A percentile compares a stretch with the other conserved stretches of the same genome.
phyloP scores from a whole-genome alignment of 2,329 filamentous ascomycete genomes.

The Colletotrichum endophyticum region DNA sequence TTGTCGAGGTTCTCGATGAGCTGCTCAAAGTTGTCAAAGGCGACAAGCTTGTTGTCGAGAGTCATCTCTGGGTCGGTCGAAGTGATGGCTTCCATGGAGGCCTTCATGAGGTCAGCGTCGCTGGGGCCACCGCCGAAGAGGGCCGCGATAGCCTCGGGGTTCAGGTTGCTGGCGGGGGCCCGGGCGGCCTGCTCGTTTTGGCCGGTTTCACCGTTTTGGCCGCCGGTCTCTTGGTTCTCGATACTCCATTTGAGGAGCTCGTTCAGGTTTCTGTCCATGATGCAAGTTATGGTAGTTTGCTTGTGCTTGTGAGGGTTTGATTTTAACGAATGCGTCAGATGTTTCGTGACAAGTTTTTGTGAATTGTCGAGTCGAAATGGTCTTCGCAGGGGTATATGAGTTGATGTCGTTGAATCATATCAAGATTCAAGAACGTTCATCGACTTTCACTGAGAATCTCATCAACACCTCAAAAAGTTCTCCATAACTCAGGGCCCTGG shows the following conservation, averaged over 20 bases:
- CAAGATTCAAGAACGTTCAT: slow-evolving; percentile 17
- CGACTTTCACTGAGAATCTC: slow-evolving; percentile 13
- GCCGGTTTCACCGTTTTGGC: slow-evolving; percentile 22
- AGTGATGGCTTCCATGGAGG: slow-evolving; percentile 78
- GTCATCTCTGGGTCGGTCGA: slow-evolving; percentile 65
- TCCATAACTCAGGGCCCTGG: background rate
- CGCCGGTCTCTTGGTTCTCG: slow-evolving; percentile 42
- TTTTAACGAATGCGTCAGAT: background rate
- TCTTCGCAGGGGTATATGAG: background rate
- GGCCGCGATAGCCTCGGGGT: slow-evolving; percentile 72
- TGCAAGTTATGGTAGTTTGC: background rate
- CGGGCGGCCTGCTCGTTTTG: slow-evolving; percentile 33
- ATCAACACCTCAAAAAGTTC: slow-evolving; percentile 16
- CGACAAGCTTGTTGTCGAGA: slow-evolving; percentile 78
- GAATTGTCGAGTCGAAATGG: background rate
- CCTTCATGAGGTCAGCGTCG: slow-evolving; percentile 91
- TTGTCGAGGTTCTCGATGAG: slow-evolving; percentile 94
- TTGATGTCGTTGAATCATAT: background rate
- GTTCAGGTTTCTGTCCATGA: slow-evolving; percentile 65
- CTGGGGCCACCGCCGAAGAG: slow-evolving; percentile 85
- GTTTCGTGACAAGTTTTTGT: background rate
- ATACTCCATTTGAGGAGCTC: slow-evolving; percentile 81
- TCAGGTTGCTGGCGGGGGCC: slow-evolving; percentile 52
- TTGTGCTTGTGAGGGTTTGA: background rate
- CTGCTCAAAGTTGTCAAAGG: slow-evolving; percentile 95